phyloP scores from a whole-genome alignment of 140 eudicot species.

The Stevia rebaudiana region DNA sequence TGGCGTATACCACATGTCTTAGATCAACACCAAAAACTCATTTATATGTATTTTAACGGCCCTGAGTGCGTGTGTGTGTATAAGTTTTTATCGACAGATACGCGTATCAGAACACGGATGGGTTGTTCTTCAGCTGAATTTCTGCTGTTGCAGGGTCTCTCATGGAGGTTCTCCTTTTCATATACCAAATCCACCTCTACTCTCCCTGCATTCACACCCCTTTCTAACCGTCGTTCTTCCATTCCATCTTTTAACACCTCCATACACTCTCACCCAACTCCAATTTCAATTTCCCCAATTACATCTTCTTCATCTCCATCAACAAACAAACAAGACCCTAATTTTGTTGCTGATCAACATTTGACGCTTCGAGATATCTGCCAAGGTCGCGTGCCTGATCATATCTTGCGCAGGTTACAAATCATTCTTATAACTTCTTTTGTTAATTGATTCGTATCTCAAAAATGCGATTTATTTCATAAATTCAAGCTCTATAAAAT shows the following conservation, averaged over 20 bases:
- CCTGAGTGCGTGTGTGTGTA: no score
- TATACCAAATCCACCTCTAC: neutral
- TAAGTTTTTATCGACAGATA: no score
- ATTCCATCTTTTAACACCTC: neutral
- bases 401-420: conserved; percentile 55
- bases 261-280: conserved; percentile 2
- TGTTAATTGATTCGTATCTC: neutral
- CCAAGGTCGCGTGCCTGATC: conserved; percentile 65
- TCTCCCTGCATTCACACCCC: neutral
- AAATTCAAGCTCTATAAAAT: neutral
- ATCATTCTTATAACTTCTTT: neutral
- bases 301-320: conserved; percentile 9
- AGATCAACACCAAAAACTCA: no score
- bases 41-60: no score
- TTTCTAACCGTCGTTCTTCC: neutral
- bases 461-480: neutral
- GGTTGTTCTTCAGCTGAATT: neutral
- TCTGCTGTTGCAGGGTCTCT: neutral
- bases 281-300: conserved; percentile 21
- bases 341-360: neutral
- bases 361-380: conserved; percentile 55
- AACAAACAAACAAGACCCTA: conserved; percentile 3
- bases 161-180: conserved; percentile 1
- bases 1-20: no score
- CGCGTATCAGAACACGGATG: neutral